phyloP scores from a whole-genome alignment of 352 stramenopile species.

The Phytophthora ramorum region DNA sequence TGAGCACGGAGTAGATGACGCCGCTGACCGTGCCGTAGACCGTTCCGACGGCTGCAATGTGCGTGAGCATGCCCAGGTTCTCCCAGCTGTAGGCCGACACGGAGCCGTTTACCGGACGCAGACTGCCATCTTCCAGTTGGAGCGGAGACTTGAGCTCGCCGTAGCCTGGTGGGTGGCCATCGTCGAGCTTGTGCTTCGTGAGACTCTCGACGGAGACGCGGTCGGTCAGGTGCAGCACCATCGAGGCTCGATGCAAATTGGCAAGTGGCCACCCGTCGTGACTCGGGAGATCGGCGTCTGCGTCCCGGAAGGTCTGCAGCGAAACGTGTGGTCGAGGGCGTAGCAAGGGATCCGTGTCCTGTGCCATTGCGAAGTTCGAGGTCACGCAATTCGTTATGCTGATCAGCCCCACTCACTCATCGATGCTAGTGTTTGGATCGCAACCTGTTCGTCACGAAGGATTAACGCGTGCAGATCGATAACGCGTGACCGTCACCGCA shows the following conservation, averaged over 20 bases:
- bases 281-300: neutral
- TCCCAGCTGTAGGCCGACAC: constrained; percentile 18
- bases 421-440: neutral
- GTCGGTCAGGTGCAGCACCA: constrained; percentile 20
- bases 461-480: neutral
- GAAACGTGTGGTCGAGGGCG: neutral
- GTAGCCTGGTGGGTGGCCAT: neutral
- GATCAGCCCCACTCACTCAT: constrained; percentile 11
- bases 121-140: constrained; percentile 9
- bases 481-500: neutral
- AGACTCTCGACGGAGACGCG: constrained; percentile 16
- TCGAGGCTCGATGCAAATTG: constrained; percentile 8
- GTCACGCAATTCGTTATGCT: neutral
- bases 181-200: constrained; percentile 3
- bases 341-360: constrained; percentile 2
- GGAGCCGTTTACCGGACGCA: constrained; percentile 13
- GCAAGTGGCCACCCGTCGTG: constrained; percentile 3
- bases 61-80: constrained; percentile 46
- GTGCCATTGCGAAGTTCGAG: neutral
- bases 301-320: neutral
- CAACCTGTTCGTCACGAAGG: neutral
- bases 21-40: constrained; percentile 36
- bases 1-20: constrained; percentile 52
- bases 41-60: constrained; percentile 39
- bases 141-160: constrained; percentile 12